Conservation (phyloP, 805 yeast genomes). For the Teunomyces stri region DNA sequence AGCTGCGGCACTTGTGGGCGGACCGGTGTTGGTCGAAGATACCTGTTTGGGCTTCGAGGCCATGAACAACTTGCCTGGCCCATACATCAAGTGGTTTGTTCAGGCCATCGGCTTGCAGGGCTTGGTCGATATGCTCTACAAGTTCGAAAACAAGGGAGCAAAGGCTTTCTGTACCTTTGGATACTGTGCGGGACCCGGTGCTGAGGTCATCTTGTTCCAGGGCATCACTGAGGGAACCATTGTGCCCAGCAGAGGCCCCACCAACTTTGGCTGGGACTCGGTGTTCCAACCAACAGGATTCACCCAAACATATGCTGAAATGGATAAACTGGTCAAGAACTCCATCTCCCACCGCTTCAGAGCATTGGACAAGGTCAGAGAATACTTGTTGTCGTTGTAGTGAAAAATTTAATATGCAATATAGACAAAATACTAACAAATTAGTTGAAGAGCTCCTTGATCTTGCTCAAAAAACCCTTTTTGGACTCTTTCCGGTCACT, state of each 20-base stretch:
- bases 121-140: constrained; percentile 70
- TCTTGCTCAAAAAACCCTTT: constrained; percentile 42
- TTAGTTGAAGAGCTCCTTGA: constrained; percentile 26
- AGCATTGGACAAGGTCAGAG: constrained; percentile 73
- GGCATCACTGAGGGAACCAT: constrained; percentile 82
- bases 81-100: constrained; percentile 91
- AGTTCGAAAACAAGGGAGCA: constrained; percentile 82
- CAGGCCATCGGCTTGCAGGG: constrained; percentile 72
- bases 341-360: constrained; percentile 81
- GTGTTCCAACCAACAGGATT: constrained; percentile 80
- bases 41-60: constrained; percentile 87
- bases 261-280: constrained; percentile 93
- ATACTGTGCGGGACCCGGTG: constrained; percentile 77
- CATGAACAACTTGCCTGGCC: constrained; percentile 84
- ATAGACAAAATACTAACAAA: background rate
- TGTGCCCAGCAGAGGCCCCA: constrained; percentile 75
- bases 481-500: constrained; percentile 25
- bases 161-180: constrained; percentile 92
- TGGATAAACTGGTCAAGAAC: constrained; percentile 76
- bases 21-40: constrained; percentile 93
- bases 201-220: constrained; percentile 72
- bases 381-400: constrained; percentile 35
- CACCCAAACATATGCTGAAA: constrained; percentile 75
- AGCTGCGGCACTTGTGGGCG: constrained; percentile 61
- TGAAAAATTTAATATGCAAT: background rate